Evolutionary conservation across 2,329 filamentous ascomycete genomes (phyloP).

Genomic region (Neofusicoccum cordaticola): DNA sequence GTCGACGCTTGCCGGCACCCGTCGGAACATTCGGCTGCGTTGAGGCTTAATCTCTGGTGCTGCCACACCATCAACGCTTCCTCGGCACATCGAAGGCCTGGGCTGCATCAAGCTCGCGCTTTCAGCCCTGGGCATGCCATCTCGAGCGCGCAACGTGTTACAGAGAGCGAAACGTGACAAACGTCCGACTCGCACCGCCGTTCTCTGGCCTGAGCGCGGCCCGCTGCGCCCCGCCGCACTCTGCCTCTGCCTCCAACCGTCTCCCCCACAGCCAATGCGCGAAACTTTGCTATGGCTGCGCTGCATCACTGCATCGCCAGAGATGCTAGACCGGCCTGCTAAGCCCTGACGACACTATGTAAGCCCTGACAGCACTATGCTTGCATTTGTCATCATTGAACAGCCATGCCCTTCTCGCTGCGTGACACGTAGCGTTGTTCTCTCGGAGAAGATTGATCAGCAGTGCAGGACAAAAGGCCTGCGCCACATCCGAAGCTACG

Average conservation of each 20-base stretch:
- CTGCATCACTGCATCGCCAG: background rate
- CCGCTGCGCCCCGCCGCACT: background rate
- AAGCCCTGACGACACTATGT: too few species aligned
- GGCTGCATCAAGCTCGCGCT: background rate
- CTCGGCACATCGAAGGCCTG: background rate
- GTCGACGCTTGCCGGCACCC: too few species aligned
- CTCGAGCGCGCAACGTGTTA: background rate
- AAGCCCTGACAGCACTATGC: too few species aligned
- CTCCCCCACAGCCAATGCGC: background rate
- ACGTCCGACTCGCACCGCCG: background rate
- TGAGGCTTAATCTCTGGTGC: too few species aligned
- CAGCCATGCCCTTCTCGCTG: too few species aligned
- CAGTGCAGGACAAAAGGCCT: background rate
- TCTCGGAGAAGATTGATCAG: too few species aligned
- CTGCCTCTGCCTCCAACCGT: too few species aligned
- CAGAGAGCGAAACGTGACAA: background rate
- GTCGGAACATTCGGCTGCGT: slow-evolving; percentile 15
- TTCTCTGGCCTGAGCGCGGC: background rate
- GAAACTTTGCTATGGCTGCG: background rate
- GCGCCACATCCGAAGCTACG: background rate
- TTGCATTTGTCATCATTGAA: too few species aligned
- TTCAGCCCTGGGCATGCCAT: background rate
- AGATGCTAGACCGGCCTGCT: too few species aligned
- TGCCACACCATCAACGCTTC: background rate
- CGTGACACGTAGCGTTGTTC: too few species aligned